These are phyloP conservation scores for Linnemannia exigua DNA, from an alignment of 192 early-diverging fungal genomes.

Conservation along the genomic window DNA sequence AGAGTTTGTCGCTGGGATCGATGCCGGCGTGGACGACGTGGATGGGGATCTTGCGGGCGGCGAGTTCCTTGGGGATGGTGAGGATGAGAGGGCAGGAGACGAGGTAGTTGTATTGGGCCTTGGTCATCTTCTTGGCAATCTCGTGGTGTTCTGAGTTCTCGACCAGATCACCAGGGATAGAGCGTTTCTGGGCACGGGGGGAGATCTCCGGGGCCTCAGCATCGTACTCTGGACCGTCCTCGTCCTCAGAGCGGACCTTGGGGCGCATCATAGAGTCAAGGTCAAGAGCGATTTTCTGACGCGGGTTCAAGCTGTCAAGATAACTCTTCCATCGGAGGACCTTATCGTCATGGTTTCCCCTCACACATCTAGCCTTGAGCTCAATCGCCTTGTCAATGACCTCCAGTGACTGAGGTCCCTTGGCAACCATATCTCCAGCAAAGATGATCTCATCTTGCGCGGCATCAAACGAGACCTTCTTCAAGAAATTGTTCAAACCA, in stretches of 20 bases:
- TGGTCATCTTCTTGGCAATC: slow-evolving; percentile 24
- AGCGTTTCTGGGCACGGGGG: no score
- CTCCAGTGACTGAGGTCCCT: slow-evolving; percentile 71
- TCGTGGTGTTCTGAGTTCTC: slow-evolving; percentile 38
- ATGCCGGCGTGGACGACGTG: slow-evolving; percentile 37
- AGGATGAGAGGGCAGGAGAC: slow-evolving; percentile 46
- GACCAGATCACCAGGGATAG: slow-evolving; percentile 26
- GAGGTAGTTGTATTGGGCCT: slow-evolving; percentile 44
- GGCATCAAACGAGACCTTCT: slow-evolving; percentile 50
- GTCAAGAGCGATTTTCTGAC: no score
- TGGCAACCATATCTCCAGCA: slow-evolving; percentile 76
- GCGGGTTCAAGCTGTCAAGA: slow-evolving; percentile 60
- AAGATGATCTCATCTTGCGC: slow-evolving; percentile 70
- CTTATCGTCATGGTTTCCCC: slow-evolving; percentile 85
- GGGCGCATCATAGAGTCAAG: no score
- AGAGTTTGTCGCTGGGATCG: neutral
- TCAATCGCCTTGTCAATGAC: slow-evolving; percentile 67
- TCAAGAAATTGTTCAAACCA: slow-evolving; percentile 69
- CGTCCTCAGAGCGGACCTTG: no score
- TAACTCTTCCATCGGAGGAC: slow-evolving; percentile 70
- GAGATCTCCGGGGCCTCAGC: no score
- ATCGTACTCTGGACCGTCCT: neutral
- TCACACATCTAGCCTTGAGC: slow-evolving; percentile 67
- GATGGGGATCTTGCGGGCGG: slow-evolving; percentile 23
- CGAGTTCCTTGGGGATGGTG: slow-evolving; percentile 19